Conservation (phyloP, 352 stramenopile genomes). For the Pythium pyrilobum region DNA sequence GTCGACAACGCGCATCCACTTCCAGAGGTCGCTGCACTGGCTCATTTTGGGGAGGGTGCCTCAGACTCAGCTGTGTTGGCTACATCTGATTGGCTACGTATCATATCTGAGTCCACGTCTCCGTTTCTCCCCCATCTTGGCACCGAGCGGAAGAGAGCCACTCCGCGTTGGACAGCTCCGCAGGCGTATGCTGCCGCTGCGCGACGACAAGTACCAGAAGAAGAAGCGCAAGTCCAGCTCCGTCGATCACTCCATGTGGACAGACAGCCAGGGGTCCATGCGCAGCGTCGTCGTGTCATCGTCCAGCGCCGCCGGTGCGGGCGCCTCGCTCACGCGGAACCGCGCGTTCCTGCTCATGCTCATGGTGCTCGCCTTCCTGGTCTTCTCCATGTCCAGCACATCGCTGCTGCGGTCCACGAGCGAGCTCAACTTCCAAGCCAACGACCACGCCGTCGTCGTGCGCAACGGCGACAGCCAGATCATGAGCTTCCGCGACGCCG, state of each 20-base stretch:
- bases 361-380: conserved; percentile 43
- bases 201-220: conserved; percentile 26
- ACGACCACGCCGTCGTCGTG: conserved; percentile 11
- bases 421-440: conserved; percentile 2
- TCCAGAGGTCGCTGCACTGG: conserved; percentile 10
- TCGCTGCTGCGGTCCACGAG: conserved; percentile 23
- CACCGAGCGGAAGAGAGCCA: not conserved
- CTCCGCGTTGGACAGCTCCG: conserved; percentile 6
- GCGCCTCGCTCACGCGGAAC: conserved; percentile 41
- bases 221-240: conserved; percentile 85
- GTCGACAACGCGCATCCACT: conserved; percentile 3
- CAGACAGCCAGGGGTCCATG: conserved; percentile 26
- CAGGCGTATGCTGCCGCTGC: conserved; percentile 38
- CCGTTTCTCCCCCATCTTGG: not conserved
- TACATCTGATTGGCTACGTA: conserved; percentile 9
- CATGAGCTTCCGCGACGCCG: conserved; percentile 16
- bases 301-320: conserved; percentile 21
- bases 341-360: conserved; percentile 44
- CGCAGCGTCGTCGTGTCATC: conserved; percentile 20
- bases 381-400: conserved; percentile 56
- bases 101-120: conserved; percentile 11
- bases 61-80: conserved; percentile 2
- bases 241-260: conserved; percentile 57
- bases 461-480: conserved; percentile 12
- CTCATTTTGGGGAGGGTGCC: conserved; percentile 4